A percentile compares a stretch with the other conserved stretches of the same genome.
phyloP scores from a whole-genome alignment of 2,329 filamentous ascomycete species.

The Thermoascus crustaceus region DNA sequence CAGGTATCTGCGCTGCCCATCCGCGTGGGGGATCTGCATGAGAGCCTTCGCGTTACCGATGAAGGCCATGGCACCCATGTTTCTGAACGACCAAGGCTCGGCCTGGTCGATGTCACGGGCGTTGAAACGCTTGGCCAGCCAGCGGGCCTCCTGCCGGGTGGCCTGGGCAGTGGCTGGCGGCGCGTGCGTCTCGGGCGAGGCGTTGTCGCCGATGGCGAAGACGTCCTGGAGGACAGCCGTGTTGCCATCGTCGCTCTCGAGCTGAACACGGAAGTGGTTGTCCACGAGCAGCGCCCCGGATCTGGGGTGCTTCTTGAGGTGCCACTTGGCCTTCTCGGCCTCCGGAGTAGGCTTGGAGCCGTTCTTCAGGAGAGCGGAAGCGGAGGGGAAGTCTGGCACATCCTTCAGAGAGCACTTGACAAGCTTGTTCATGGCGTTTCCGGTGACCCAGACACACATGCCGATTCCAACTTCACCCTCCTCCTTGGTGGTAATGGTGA shows the following conservation, averaged over 20 bases:
- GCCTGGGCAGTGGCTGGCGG: constrained; percentile 54
- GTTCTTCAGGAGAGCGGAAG: constrained; percentile 21
- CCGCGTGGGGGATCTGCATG: constrained; percentile 40
- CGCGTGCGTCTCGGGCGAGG: constrained; percentile 42
- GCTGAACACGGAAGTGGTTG: constrained; percentile 47
- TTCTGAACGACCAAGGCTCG: constrained; percentile 45
- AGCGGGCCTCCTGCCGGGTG: constrained; percentile 50
- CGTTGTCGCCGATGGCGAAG: constrained; percentile 50
- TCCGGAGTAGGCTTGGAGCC: constrained; percentile 8
- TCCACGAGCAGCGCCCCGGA: constrained; percentile 48
- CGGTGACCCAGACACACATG: constrained; percentile 37
- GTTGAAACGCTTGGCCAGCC: constrained; percentile 50
- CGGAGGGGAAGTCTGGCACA: constrained; percentile 25
- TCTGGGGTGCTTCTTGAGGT: constrained; percentile 41
- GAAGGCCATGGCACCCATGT: constrained; percentile 53
- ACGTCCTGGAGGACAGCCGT: constrained; percentile 45
- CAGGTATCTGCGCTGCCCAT: constrained; percentile 15
- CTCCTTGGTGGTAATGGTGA: constrained; percentile 47
- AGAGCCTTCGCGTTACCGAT: constrained; percentile 51
- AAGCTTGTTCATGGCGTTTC: constrained; percentile 30
- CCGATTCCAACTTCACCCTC: constrained; percentile 48
- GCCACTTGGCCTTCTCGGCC: constrained; percentile 32
- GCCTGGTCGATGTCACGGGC: constrained; percentile 31
- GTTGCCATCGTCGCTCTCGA: constrained; percentile 31
- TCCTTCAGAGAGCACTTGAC: constrained; percentile 19